These are phyloP conservation scores for Saccharomycopsis hybrid DNA, from an alignment of 1,139 yeast species.

Conservation along the genomic window DNA sequence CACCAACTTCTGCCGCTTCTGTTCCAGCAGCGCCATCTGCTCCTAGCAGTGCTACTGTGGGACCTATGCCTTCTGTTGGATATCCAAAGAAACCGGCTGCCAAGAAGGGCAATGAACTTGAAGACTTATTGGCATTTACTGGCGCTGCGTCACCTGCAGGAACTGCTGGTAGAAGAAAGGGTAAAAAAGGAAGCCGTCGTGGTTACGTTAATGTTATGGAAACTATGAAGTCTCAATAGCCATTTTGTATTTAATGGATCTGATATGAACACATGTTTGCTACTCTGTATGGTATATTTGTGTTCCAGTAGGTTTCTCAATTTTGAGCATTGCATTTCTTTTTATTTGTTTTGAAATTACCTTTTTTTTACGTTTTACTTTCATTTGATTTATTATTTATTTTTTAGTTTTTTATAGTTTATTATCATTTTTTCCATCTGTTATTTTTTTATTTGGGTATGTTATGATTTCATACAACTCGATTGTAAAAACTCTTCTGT, in stretches of 20 bases:
- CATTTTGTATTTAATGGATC: no score
- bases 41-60: conserved; percentile 23
- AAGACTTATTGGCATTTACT: conserved; percentile 19
- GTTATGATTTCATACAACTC: no score
- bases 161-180: conserved; percentile 9
- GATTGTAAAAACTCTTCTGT: no score
- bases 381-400: background rate
- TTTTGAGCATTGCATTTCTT: no score
- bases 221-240: no score
- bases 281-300: no score
- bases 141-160: conserved; percentile 2
- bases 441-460: no score
- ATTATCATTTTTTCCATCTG: background rate
- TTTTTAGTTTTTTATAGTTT: background rate
- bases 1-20: background rate
- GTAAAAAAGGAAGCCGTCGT: conserved; percentile 14
- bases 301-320: no score
- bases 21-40: conserved; percentile 23
- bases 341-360: background rate
- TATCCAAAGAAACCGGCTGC: conserved; percentile 20
- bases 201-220: conserved; percentile 22
- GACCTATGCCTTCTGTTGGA: conserved; percentile 26
- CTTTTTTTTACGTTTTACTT: background rate
- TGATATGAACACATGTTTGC: no score
- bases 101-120: conserved; percentile 16